A percentile compares a stretch with the other conserved stretches of the same genome.
These are phyloP conservation scores for Holtermanniella nyarrowii DNA, from an alignment of 768 basidiomycete genomes.

Conservation along the genomic window DNA sequence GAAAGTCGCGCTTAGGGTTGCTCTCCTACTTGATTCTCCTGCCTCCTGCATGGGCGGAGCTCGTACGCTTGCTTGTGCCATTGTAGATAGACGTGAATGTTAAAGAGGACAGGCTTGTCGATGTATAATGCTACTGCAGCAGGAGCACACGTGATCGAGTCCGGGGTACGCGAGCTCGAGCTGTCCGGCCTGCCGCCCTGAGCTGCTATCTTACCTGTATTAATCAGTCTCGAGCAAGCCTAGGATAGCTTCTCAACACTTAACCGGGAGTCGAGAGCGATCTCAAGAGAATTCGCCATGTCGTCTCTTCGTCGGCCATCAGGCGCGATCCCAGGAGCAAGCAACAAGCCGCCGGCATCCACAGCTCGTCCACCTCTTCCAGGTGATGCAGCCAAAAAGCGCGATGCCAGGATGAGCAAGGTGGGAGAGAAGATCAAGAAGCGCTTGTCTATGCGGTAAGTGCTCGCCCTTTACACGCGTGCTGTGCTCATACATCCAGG, in stretches of 20 bases:
- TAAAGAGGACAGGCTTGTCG: too few relatives aligned
- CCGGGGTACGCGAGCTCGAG: too few relatives aligned
- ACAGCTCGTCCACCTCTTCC: conserved; percentile 8
- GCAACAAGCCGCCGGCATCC: conserved; percentile 4
- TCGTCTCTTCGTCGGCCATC: conserved; percentile 30
- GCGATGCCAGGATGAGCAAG: conserved; percentile 44
- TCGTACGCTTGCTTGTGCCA: background rate
- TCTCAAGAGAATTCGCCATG: too few relatives aligned
- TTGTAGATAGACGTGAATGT: background rate
- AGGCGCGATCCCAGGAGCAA: conserved; percentile 12
- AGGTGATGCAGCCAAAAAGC: conserved; percentile 3
- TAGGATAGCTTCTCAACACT: background rate
- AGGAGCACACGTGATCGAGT: too few relatives aligned
- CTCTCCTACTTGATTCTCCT: conserved; percentile 12
- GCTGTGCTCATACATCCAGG: conserved; percentile 51
- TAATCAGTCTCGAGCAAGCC: background rate
- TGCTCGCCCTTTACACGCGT: conserved; percentile 22
- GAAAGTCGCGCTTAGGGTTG: conserved; percentile 27
- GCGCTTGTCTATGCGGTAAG: conserved; percentile 90
- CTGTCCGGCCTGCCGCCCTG: conserved; percentile 15
- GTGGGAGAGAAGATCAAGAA: conserved; percentile 89
- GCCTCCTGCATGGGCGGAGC: conserved; percentile 12
- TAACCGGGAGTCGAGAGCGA: too few relatives aligned
- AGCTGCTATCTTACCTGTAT: background rate
- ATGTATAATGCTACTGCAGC: too few relatives aligned